Conservation (phyloP, 1,284 basidiomycete species). For the Cryptococcus maquisensis region DNA sequence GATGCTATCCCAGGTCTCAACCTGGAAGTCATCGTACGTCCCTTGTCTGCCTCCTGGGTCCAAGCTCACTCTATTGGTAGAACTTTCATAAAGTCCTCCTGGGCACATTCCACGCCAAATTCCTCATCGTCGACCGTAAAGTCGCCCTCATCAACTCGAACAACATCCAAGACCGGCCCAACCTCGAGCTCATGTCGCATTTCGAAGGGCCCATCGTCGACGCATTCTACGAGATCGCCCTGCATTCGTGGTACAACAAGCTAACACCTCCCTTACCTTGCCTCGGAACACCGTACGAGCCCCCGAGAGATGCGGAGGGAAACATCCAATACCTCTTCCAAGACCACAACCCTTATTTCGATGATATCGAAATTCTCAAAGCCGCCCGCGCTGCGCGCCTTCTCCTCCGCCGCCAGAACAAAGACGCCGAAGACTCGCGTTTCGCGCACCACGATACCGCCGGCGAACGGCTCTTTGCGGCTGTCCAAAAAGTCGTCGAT, state of each 20-base stretch:
- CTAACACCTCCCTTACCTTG: slow-evolving; percentile 61
- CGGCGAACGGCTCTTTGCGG: slow-evolving; percentile 30
- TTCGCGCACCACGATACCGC: slow-evolving; percentile 16
- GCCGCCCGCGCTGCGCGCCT: slow-evolving; percentile 51
- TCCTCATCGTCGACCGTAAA: slow-evolving; percentile 67
- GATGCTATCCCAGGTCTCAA: slow-evolving; percentile 61
- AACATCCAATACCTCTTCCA: slow-evolving; percentile 52
- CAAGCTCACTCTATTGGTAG: slow-evolving; percentile 10
- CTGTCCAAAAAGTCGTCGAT: slow-evolving; percentile 40
- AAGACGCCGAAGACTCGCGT: slow-evolving; percentile 33
- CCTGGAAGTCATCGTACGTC: slow-evolving; percentile 57
- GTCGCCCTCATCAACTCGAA: slow-evolving; percentile 68
- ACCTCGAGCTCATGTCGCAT: slow-evolving; percentile 65
- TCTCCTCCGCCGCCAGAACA: slow-evolving; percentile 46
- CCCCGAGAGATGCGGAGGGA: slow-evolving; percentile 37
- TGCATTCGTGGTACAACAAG: slow-evolving; percentile 61
- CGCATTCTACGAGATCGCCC: slow-evolving; percentile 67
- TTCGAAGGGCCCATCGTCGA: slow-evolving; percentile 67
- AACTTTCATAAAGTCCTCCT: slow-evolving; percentile 56
- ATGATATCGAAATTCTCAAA: slow-evolving; percentile 52
- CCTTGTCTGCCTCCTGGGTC: background rate
- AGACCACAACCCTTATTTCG: slow-evolving; percentile 54
- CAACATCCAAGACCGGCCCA: slow-evolving; percentile 67
- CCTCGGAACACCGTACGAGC: slow-evolving; percentile 47
- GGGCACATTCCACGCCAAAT: slow-evolving; percentile 76